Conservation (phyloP, 129 eudicot genomes). For the Pulicaria dysenterica region DNA sequence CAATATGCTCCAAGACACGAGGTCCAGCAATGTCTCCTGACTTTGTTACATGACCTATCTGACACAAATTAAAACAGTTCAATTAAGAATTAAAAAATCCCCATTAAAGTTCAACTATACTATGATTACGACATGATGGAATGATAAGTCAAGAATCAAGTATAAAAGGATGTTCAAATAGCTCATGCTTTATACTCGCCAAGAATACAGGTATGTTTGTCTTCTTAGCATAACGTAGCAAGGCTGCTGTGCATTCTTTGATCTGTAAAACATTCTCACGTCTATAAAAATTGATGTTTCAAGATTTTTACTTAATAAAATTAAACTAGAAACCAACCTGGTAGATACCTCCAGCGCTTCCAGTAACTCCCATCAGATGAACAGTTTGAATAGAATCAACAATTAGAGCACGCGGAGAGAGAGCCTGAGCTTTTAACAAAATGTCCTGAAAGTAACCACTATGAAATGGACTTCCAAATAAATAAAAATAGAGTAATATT, state of each 20-base stretch:
- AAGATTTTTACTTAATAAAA: neutral
- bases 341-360: conserved; percentile 74
- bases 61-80: conserved; percentile 27
- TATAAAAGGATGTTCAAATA: neutral
- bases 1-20: conserved; percentile 94
- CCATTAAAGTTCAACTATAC: neutral
- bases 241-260: conserved; percentile 92
- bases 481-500: neutral
- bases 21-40: conserved; percentile 99
- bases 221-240: conserved; percentile 84
- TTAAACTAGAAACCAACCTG: conserved; percentile 49
- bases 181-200: conserved; percentile 45
- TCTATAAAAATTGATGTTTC: conserved; percentile 15
- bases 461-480: conserved; percentile 9
- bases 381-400: conserved; percentile 97
- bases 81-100: neutral
- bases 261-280: conserved; percentile 48
- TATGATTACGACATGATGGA: neutral
- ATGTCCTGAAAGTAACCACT: conserved; percentile 61
- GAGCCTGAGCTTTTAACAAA: conserved; percentile 58
- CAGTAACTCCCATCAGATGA: conserved; percentile 74
- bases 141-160: neutral
- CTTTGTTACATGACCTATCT: conserved; percentile 95
- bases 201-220: conserved; percentile 79
- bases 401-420: conserved; percentile 77